Percentiles rank a stretch among this genome's conserved stretches.
phyloP scores from a whole-genome alignment of 306 rosid species.

The Malus sieversii region DNA sequence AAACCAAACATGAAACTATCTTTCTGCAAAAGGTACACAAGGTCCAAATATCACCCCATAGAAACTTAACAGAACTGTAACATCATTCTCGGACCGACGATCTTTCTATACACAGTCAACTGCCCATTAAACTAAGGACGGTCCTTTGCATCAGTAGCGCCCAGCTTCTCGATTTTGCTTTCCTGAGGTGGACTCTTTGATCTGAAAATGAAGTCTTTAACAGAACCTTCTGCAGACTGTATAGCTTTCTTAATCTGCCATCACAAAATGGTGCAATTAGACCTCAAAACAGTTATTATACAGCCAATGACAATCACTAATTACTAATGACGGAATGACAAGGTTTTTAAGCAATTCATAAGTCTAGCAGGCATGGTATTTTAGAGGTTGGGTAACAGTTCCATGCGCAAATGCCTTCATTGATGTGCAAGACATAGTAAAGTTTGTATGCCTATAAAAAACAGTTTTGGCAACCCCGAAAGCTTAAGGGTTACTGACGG shows the following conservation, averaged over 20 bases:
- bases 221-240: constrained; percentile 46
- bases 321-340: not conserved
- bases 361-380: not conserved
- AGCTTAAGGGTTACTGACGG: too few species aligned
- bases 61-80: not conserved
- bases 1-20: not conserved
- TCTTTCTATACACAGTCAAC: constrained; percentile 21
- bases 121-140: constrained; percentile 27
- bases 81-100: constrained; percentile 12
- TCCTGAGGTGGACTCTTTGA: constrained; percentile 39
- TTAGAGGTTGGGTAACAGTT: not conserved
- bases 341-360: not conserved
- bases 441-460: not conserved
- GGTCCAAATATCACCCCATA: not conserved
- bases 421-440: not conserved
- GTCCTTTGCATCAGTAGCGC: constrained; percentile 32
- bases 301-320: not conserved
- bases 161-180: constrained; percentile 27
- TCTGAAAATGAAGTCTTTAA: constrained; percentile 60
- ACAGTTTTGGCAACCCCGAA: not conserved
- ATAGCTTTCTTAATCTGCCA: constrained; percentile 66
- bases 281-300: not conserved
- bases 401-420: not conserved
- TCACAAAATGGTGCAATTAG: constrained; percentile 21
- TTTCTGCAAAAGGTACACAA: not conserved